Percentiles rank a stretch among this genome's conserved stretches.
Evolutionary conservation across 768 basidiomycete species (phyloP).

Genomic region (Leccinum broughii): DNA sequence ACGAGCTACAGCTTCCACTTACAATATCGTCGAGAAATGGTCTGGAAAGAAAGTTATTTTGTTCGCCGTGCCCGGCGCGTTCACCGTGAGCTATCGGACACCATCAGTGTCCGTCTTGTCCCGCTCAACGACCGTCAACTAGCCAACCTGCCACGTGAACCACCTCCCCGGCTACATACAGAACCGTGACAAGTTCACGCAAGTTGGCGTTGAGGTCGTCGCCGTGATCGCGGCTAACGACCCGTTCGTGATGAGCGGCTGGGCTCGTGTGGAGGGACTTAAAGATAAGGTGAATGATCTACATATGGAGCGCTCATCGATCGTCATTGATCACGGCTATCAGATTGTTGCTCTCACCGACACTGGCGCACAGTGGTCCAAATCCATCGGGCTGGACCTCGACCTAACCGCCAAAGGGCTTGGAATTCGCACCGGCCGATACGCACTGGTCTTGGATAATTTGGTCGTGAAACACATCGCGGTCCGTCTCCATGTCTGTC

Average conservation of each 20-base stretch:
- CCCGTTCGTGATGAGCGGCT: constrained; percentile 60
- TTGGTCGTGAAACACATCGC: constrained; percentile 67
- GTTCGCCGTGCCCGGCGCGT: constrained; percentile 78
- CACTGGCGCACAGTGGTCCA: constrained; percentile 54
- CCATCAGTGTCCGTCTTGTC: neutral
- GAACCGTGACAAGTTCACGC: constrained; percentile 47
- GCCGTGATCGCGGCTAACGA: constrained; percentile 62
- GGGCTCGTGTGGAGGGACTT: constrained; percentile 56
- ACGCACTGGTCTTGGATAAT: constrained; percentile 66
- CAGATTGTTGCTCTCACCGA: constrained; percentile 66
- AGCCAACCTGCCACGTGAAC: constrained; percentile 44
- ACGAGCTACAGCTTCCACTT: constrained; percentile 43
- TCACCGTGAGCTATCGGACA: constrained; percentile 55
- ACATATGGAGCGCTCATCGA: constrained; percentile 27
- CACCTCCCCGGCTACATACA: constrained; percentile 49
- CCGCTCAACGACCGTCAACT: neutral
- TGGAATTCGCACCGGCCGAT: constrained; percentile 60
- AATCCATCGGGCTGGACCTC: constrained; percentile 50
- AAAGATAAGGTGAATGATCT: constrained; percentile 58
- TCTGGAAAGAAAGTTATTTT: constrained; percentile 82
- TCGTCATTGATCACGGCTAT: neutral
- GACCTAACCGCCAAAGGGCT: constrained; percentile 52
- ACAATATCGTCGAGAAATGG: constrained; percentile 61
- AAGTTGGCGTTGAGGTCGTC: constrained; percentile 53
- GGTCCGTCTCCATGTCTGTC: constrained; percentile 38